Evolutionary conservation across 2,329 filamentous ascomycete genomes (phyloP), one percentile per base, ranked within the genome.

Genomic region (Bipolaris oryzae): DNA sequence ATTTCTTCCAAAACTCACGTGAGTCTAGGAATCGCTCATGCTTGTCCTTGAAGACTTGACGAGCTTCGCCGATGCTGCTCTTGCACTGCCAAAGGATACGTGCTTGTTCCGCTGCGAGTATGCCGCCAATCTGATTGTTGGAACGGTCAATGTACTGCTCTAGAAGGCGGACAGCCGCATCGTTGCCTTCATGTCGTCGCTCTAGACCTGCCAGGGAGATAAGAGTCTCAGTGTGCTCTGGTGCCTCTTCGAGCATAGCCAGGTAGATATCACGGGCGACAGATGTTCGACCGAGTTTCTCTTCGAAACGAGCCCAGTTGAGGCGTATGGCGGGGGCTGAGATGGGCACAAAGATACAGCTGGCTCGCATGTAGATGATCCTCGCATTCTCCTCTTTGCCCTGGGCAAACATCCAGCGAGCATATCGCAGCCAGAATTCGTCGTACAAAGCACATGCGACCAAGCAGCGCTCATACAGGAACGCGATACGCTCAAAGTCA

Each of bases 391-490:
- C 91, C 43, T 92, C 87, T 75, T 96, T 96, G 65, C 83, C 87
- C 1, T 86, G 79, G 0, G 87, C 87, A 34, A 67, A 69, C 90
- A 97, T 96, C 95, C 95, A 99, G 38, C 94, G 84, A 15, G 90
- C 91, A 76, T 96, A 99, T n/a, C 95, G 89, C 69, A 96, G 87
- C 95, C 95, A 99, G 76, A 98, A 96, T 73, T 98, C 94, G 47
- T 98, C 94, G 73, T 99, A 97, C 65, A 96, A 89, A 15, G 95
- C 94, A 70, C 91, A 96, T 0, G 92, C 94, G 34, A 96, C 91
- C 50, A 99, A 78, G 69, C 93, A 98, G 49, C 95, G 88, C 80
- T 99, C 95, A 74, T 99, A 98, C 31, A 99, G 79, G 71, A 95
- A 95, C 5, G 90, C 85, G 43, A 84, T 89, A 57, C 95, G 86